A percentile compares a stretch with the other conserved stretches of the same genome.
These are phyloP conservation scores for Actinomucor elegans DNA, from an alignment of 371 early-diverging fungal species.

Conservation along the genomic window DNA sequence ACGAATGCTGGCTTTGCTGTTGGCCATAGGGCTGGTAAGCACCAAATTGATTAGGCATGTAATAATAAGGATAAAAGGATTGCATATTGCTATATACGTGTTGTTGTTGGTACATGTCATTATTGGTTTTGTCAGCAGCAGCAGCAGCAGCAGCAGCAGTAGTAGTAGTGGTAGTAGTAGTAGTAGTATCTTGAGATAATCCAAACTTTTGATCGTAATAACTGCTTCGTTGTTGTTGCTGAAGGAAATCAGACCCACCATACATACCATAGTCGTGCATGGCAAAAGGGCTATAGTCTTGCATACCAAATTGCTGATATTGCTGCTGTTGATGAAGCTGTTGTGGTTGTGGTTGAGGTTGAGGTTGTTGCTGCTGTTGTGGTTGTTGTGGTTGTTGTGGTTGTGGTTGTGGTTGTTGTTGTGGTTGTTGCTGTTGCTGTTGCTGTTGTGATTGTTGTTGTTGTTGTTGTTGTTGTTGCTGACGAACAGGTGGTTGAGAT, in stretches of 20 bases:
- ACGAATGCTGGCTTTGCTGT: neutral
- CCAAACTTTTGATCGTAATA: no score
- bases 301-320: slow-evolving; percentile 24
- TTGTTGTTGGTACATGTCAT: slow-evolving; percentile 25
- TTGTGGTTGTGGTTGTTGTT: slow-evolving; percentile 3
- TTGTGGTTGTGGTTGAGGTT: slow-evolving; percentile 26
- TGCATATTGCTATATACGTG: slow-evolving; percentile 44
- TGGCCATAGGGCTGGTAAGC: slow-evolving; percentile 4
- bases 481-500: neutral
- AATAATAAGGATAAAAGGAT: slow-evolving; percentile 78
- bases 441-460: slow-evolving; percentile 11
- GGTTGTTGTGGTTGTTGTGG: slow-evolving; percentile 1
- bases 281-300: neutral
- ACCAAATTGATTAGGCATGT: slow-evolving; percentile 72
- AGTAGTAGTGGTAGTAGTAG: neutral
- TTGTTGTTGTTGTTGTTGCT: slow-evolving; percentile 16
- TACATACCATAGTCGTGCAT: neutral
- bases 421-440: slow-evolving; percentile 20
- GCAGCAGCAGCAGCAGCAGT: neutral
- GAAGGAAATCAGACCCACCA: no score
- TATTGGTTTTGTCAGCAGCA: neutral
- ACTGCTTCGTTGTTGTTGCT: no score
- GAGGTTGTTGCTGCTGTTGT: slow-evolving; percentile 14
- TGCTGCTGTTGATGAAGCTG: slow-evolving; percentile 23
- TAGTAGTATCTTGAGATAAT: no score